Evolutionary conservation across 306 rosid genomes (phyloP), one percentile per base, ranked within the genome.

Genomic region (Cicer cuneatum): DNA sequence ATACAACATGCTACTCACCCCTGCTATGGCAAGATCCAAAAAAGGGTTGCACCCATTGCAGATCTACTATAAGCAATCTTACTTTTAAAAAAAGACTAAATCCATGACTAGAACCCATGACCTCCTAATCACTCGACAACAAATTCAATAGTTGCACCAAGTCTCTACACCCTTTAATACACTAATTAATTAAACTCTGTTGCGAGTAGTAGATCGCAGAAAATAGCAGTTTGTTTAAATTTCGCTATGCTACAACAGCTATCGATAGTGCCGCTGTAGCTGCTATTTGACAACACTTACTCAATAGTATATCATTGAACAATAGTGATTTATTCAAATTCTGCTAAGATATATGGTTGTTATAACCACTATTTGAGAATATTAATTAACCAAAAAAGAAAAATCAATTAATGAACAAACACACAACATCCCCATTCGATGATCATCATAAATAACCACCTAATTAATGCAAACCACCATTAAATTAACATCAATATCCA

Each of bases 381-480:
- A 29, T 5, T 62, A 52, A 16, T 2, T 9, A 49, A 21, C 14
- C 0, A 38, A 19, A 29, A 78, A 69, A 76, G 14, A 18, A 7
- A 53, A 71, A 76, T 42, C 67, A 60, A 48, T 60, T 47, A 80
- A 80, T 38, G 49, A 53, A 64, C 62, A 73, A 67, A 66, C 21
- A 58, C 6, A 68, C 35, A 52, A 29, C 18, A 73, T 57, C 60
- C 51, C 5, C 48, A 53, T 9, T 49, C 77, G 61, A 43, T 42
- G 24, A 76, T 16, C 59, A 72, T 15, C 58, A 10, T 15, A 75
- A 56, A 69, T 58, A 54, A 16, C 14, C 24, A n/a, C 42, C 63
- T 62, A 71, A 47, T 63, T 56, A 58, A 68, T 19, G 57, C 75
- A 64, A 64, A 59, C 63, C 59, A 41, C 58, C 37, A 51, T 61